These are phyloP conservation scores for Simplicillium aogashimaense DNA, from an alignment of 2,329 filamentous ascomycete species.

Conservation along the genomic window DNA sequence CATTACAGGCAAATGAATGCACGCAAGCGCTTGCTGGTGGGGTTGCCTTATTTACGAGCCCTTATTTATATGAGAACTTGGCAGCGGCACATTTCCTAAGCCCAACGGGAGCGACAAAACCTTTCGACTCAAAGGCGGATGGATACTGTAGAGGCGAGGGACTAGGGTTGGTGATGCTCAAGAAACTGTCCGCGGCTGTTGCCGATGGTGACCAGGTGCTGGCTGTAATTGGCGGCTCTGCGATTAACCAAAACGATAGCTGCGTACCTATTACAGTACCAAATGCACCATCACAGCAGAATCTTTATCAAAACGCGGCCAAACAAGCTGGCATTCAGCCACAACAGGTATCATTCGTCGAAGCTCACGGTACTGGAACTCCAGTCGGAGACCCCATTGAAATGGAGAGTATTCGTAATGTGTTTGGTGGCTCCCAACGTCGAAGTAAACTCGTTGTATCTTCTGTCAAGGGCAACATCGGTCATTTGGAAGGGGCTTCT, in stretches of 20 bases:
- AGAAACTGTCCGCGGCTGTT: constrained; percentile 34
- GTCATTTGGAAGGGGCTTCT: constrained; percentile 18
- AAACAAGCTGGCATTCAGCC: constrained; percentile 21
- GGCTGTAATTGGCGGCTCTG: constrained; percentile 26
- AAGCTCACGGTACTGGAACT: constrained; percentile 45
- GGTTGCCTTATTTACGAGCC: constrained; percentile 23
- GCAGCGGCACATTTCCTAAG: constrained; percentile 15
- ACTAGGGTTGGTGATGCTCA: constrained; percentile 31
- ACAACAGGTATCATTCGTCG: constrained; percentile 21
- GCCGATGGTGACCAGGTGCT: constrained; percentile 33
- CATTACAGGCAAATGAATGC: constrained; percentile 19
- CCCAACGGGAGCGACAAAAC: constrained; percentile 19
- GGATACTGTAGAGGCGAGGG: constrained; percentile 46
- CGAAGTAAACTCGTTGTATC: constrained; percentile 8
- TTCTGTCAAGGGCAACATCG: constrained; percentile 16
- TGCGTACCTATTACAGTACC: constrained; percentile 30
- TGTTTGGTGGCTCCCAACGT: constrained; percentile 7
- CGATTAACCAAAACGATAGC: constrained; percentile 30
- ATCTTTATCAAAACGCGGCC: constrained; percentile 18
- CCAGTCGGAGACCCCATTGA: constrained; percentile 41
- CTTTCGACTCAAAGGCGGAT: constrained; percentile 26
- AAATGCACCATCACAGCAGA: constrained; percentile 8
- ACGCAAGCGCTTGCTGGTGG: constrained; percentile 26
- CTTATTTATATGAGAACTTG: constrained; percentile 13
- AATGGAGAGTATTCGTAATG: constrained; percentile 9